A percentile compares a stretch with the other conserved stretches of the same genome.
Evolutionary conservation across 805 yeast species (phyloP).

Genomic region (Grigorovia jiainica): DNA sequence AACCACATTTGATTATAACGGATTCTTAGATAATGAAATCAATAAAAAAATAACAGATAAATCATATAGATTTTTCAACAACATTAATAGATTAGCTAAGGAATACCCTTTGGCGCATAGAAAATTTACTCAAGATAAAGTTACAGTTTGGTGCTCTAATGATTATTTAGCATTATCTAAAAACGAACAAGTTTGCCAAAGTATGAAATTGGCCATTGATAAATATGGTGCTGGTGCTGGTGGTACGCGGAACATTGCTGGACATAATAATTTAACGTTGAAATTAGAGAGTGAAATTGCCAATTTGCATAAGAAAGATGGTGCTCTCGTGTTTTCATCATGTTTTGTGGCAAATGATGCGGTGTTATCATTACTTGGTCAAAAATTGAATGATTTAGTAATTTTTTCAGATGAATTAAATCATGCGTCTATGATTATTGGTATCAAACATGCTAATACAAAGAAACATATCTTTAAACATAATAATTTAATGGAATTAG

Average conservation of each 20-base stretch:
- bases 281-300: constrained; percentile 80
- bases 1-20: constrained; percentile 57
- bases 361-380: constrained; percentile 81
- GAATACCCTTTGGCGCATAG: constrained; percentile 94
- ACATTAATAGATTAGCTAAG: constrained; percentile 88
- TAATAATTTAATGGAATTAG: constrained; percentile 79
- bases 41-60: constrained; percentile 72
- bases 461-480: constrained; percentile 86
- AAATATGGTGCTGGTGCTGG: constrained; percentile 98
- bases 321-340: constrained; percentile 88
- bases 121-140: constrained; percentile 63
- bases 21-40: constrained; percentile 58
- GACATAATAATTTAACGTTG: constrained; percentile 89
- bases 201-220: constrained; percentile 72
- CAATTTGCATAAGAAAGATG: constrained; percentile 86
- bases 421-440: constrained; percentile 97
- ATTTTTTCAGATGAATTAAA: constrained; percentile 87
- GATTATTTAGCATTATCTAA: constrained; percentile 95
- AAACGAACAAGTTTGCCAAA: constrained; percentile 59
- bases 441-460: constrained; percentile 83
- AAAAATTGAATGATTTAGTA: constrained; percentile 79
- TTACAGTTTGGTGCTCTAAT: constrained; percentile 98
- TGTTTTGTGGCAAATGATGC: constrained; percentile 98
- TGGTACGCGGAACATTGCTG: constrained; percentile 98
- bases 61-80: constrained; percentile 93